Conservation (phyloP, 2,329 filamentous ascomycete genomes). For the Cladosporium phlei region DNA sequence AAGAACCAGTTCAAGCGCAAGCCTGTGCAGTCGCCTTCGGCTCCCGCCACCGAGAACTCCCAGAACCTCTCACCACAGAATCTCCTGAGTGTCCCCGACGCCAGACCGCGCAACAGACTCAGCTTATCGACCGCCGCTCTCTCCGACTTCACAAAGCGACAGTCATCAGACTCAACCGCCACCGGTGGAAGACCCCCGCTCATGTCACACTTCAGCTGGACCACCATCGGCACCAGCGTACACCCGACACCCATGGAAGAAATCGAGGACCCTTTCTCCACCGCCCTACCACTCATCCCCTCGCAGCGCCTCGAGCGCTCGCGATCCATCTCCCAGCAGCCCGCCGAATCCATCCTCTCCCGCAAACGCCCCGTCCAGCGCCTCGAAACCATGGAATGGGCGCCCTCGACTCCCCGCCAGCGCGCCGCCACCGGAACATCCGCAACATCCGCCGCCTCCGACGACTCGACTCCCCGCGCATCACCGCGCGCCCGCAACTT, state of each 20-base stretch:
- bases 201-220: conserved; percentile 39
- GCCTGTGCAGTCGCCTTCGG: conserved; percentile 15
- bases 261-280: conserved; percentile 2
- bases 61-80: conserved; percentile 22
- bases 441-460: not conserved
- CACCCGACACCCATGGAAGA: conserved; percentile 17
- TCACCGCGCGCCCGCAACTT: conserved; percentile 23
- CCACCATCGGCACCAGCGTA: conserved; percentile 28
- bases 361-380: conserved; percentile 29
- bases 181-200: conserved; percentile 23
- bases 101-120: conserved; percentile 25
- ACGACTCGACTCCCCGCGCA: not conserved
- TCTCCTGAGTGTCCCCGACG: conserved; percentile 1
- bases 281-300: conserved; percentile 2
- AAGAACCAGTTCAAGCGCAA: conserved; percentile 23
- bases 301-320: not conserved
- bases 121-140: conserved; percentile 32
- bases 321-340: conserved; percentile 3
- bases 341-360: conserved; percentile 31
- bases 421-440: conserved; percentile 8
- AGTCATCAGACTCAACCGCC: conserved; percentile 18
- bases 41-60: conserved; percentile 20
- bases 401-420: conserved; percentile 22
- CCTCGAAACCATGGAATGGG: conserved; percentile 25
- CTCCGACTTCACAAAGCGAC: conserved; percentile 20